Evolutionary conservation across 1,139 yeast species (phyloP), one percentile per base, ranked within the genome.

Genomic region (Kodamaea arcana): DNA sequence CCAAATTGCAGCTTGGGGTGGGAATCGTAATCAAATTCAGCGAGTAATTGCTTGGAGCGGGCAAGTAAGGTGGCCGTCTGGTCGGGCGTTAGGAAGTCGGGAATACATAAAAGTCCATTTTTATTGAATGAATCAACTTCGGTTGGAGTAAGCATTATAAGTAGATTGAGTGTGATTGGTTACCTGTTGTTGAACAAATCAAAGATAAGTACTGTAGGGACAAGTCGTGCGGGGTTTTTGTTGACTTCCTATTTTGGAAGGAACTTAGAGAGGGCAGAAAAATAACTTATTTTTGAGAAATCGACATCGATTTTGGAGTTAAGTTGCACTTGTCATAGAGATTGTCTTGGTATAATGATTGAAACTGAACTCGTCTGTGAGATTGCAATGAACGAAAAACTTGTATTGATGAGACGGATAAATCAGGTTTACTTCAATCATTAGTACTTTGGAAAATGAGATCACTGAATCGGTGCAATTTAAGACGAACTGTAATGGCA

Each of bases 1-100:
- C 79, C 76, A 65, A 84, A 84, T 50, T 71, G 74, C 23, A 92
- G 83, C 55, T 73, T 58, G 10, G 94, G 94, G 48, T 84, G 94
- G n/a, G 60, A 57, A 3, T 60, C 51, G 5, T 80, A 48, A 43
- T 81, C 79, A 35, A 83, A 70, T 4, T 66, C 63, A 1, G 55
- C 46, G 31, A 83, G 63, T 17, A 83, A 57, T 16, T 52, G 39
- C 21, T 64, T 61, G 1, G 84, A 68, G 40, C 72, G 69, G 0
- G 40, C 34, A 32, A 78, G 53, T 27, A 83, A 56, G 1, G 45
- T 46, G 0, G 45, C 31, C 2, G 75, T 67, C 32, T 74, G 70
- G 2, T 60, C 63, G 0, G 54, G 48, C 2, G 63, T 48, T 12
- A 83, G 64, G 46, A 78, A 84, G 37, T 69, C 63, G 1, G 78